Evolutionary conservation across 805 yeast species (phyloP), one percentile per base, ranked within the genome.

Genomic region (Suhomyces canberraensis): DNA sequence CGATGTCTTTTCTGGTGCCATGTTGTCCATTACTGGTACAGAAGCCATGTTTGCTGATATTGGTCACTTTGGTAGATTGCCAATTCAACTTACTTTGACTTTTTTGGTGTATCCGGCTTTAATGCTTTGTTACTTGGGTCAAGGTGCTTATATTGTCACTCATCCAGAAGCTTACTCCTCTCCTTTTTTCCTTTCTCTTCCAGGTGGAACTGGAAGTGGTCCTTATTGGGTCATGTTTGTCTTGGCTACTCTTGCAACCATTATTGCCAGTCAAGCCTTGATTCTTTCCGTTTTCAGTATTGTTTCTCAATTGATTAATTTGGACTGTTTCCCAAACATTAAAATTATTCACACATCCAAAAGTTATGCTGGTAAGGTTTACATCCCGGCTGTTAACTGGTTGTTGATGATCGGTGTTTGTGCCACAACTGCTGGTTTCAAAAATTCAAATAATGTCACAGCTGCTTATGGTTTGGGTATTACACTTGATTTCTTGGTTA

Each of bases 11-110:
- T 68, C 75, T 8, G 71, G 75, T 3, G 73, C 75, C 3, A 69
- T 78, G 73, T 67, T 78, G 29, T 61, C 78, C 1, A 56, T 78
- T 17, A 77, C 84, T 0, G 84, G 84, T 21, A 62, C 75, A 3
- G 84, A 78, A 44, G 81, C 83, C 5, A 72, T 78, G 78, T 79
- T 78, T 58, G 80, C 82, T 2, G 83, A 78, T 53, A 62, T 77
- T 34, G 78, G 81, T 3, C 80, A 75, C 48, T 75, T 77, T 47
- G 76, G 79, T 3, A 61, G 63, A 17, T 44, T 60, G 4, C 73
- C 82, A 1, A 63, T 76, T 31, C 78, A 75, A 43, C 35, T 77
- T 8, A 66, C 81, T 7, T 52, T 76, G 29, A 39, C 66, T 2
- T 42, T 46, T 3, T 61, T 75, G 39, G 79, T 75, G n/a, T 77